Evolutionary conservation across 805 yeast genomes (phyloP).

Genomic region (Nakazawaea wyomingensis): DNA sequence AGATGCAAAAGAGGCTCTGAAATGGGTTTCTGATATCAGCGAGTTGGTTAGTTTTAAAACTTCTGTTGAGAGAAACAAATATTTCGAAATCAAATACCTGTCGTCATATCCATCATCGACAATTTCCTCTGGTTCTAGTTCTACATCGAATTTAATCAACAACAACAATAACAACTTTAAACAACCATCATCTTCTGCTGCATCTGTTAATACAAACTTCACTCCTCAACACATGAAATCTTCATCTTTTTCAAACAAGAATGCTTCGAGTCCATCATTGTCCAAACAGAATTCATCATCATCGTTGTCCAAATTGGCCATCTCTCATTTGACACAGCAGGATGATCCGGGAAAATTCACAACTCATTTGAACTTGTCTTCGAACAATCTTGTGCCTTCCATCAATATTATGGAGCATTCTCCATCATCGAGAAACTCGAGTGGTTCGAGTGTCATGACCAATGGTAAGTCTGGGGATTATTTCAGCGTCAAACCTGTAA

Average conservation of each 20-base stretch:
- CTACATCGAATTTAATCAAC: too few species aligned
- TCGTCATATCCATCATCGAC: background rate
- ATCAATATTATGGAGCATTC: slow-evolving; percentile 9
- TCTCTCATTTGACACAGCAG: too few species aligned
- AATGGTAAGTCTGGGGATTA: slow-evolving; percentile 1
- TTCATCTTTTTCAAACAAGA: background rate
- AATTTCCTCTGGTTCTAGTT: slow-evolving; percentile 1
- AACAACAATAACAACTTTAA: too few species aligned
- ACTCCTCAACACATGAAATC: background rate
- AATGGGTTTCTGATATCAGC: slow-evolving; percentile 52
- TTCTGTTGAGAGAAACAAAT: slow-evolving; percentile 45
- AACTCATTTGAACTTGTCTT: slow-evolving; percentile 8
- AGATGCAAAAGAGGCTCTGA: slow-evolving; percentile 35
- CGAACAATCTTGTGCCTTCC: slow-evolving; percentile 9
- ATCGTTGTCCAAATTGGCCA: background rate
- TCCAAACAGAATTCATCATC: slow-evolving; percentile 6
- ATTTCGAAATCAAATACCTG: slow-evolving; percentile 27
- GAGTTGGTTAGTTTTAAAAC: slow-evolving; percentile 44
- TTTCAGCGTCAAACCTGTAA: slow-evolving; percentile 7
- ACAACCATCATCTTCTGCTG: too few species aligned
- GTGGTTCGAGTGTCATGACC: slow-evolving; percentile 7
- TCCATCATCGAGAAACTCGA: slow-evolving; percentile 5
- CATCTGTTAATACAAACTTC: slow-evolving; percentile 1
- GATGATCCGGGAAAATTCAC: slow-evolving; percentile 12
- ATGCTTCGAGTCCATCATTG: background rate